Conservation (phyloP, 768 basidiomycete species). For the Kwoniella bestiolae region DNA sequence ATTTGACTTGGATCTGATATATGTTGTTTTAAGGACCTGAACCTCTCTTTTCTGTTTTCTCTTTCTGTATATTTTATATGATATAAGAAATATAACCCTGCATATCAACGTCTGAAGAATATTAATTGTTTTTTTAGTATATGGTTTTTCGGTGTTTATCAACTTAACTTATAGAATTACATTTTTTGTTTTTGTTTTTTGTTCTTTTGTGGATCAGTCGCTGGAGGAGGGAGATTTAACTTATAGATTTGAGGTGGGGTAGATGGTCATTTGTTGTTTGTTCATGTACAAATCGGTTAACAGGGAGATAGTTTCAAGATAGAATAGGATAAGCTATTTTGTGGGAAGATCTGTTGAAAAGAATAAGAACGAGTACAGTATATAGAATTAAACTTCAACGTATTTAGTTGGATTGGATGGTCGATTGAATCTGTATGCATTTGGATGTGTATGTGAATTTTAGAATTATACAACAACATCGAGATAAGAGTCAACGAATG, state of each 20-base stretch:
- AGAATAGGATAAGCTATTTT: not conserved
- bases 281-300: not conserved
- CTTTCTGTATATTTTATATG: not conserved
- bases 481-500: too few species aligned
- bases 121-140: not conserved
- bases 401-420: not conserved
- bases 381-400: too few species aligned
- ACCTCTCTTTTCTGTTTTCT: not conserved
- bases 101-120: too few species aligned
- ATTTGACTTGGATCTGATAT: not conserved
- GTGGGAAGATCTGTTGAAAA: not conserved
- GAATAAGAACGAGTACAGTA: too few species aligned
- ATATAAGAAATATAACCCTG: not conserved
- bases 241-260: not conserved
- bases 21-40: not conserved
- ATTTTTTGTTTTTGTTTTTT: not conserved
- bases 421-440: not conserved
- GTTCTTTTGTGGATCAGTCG: not conserved
- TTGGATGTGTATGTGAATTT: constrained; percentile 6
- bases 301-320: not conserved
- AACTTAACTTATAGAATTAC: too few species aligned
- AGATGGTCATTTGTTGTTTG: constrained; percentile 1
- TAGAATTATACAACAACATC: too few species aligned
- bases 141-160: not conserved
- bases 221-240: not conserved